These are phyloP conservation scores for Tolypocladium ophioglossoides DNA, from an alignment of 2,329 filamentous ascomycete genomes.

Conservation along the genomic window DNA sequence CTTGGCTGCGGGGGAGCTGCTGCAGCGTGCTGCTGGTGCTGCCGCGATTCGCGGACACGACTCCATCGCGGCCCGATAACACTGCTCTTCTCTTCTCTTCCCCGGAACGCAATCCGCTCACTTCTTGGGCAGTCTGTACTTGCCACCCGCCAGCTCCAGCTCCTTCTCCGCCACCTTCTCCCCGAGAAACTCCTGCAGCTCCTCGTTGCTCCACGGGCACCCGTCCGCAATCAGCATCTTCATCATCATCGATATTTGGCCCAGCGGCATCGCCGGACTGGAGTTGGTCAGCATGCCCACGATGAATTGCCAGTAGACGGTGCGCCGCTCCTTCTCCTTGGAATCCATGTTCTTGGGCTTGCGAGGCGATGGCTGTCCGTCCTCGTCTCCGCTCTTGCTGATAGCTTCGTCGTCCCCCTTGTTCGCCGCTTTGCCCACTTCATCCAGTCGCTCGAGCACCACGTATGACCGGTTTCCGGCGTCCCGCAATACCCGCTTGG, in stretches of 20 bases:
- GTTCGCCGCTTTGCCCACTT: conserved; percentile 15
- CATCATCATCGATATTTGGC: conserved; percentile 86
- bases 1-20: neutral
- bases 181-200: conserved; percentile 68
- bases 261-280: conserved; percentile 65
- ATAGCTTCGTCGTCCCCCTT: conserved; percentile 21
- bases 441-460: conserved; percentile 56
- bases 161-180: conserved; percentile 66
- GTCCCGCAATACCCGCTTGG: conserved; percentile 54
- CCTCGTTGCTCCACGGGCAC: conserved; percentile 82
- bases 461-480: conserved; percentile 43
- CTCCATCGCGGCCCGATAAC: neutral
- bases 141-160: conserved; percentile 59
- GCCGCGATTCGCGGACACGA: neutral
- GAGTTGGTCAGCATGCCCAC: conserved; percentile 92
- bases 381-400: conserved; percentile 11
- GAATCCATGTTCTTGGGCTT: conserved; percentile 48
- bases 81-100: neutral
- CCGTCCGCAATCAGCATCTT: conserved; percentile 82
- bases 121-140: conserved; percentile 56
- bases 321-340: conserved; percentile 49
- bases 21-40: neutral
- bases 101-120: conserved; percentile 17
- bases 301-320: conserved; percentile 85
- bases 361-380: conserved; percentile 29